A percentile compares a stretch with the other conserved stretches of the same genome.
Evolutionary conservation across 1,284 basidiomycete species (phyloP).

Genomic region (Ustilago bromivora): DNA sequence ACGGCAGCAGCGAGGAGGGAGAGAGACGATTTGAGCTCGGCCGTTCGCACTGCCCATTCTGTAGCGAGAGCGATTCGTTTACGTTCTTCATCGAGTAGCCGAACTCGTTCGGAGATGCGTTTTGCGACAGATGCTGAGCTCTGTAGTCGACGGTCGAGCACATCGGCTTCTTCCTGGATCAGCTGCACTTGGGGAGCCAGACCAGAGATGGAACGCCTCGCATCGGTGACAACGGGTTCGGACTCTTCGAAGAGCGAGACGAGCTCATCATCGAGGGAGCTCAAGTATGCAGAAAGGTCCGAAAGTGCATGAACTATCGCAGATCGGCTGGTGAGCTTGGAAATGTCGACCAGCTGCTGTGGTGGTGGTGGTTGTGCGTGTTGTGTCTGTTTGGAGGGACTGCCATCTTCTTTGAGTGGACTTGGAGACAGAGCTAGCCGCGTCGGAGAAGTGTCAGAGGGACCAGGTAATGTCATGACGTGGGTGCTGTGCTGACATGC

Average conservation of each 20-base stretch:
- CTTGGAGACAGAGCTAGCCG: slow-evolving; percentile 12
- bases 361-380: background rate
- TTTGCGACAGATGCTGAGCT: slow-evolving; percentile 84
- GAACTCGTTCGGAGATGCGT: slow-evolving; percentile 87
- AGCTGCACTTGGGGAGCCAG: slow-evolving; percentile 78
- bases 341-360: slow-evolving; percentile 27
- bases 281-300: slow-evolving; percentile 81
- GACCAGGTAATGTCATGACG: slow-evolving; percentile 26
- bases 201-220: slow-evolving; percentile 69
- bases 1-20: slow-evolving; percentile 81
- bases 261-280: slow-evolving; percentile 81
- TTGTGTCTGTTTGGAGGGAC: background rate
- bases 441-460: slow-evolving; percentile 3
- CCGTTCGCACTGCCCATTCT: slow-evolving; percentile 85
- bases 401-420: slow-evolving; percentile 4
- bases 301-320: slow-evolving; percentile 67
- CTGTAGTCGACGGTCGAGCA: slow-evolving; percentile 76
- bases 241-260: slow-evolving; percentile 77
- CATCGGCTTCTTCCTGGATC: slow-evolving; percentile 76
- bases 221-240: slow-evolving; percentile 38
- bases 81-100: slow-evolving; percentile 90
- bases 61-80: slow-evolving; percentile 83
- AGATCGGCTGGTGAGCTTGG: slow-evolving; percentile 47
- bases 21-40: slow-evolving; percentile 91
- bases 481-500: background rate